These are phyloP conservation scores for Davidsoniella eucalypti DNA, from an alignment of 2,329 filamentous ascomycete genomes.

Conservation along the genomic window DNA sequence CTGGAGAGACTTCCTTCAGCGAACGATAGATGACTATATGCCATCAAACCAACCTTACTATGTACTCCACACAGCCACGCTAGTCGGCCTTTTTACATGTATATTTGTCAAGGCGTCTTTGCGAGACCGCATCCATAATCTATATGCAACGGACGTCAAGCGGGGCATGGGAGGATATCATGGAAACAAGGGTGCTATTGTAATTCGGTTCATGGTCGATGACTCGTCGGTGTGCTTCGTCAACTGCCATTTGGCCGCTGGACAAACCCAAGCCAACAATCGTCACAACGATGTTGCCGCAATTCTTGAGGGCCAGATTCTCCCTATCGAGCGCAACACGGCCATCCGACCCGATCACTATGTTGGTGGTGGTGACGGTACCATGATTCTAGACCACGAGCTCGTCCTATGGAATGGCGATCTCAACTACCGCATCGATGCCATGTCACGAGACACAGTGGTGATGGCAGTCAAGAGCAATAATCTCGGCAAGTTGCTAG, in stretches of 20 bases:
- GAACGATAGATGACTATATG: constrained; percentile 70
- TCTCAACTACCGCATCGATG: constrained; percentile 95
- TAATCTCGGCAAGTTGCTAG: constrained; percentile 72
- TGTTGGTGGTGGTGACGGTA: constrained; percentile 82
- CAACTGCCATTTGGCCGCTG: constrained; percentile 93
- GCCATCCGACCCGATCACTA: constrained; percentile 59
- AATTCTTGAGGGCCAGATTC: constrained; percentile 63
- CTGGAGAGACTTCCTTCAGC: constrained; percentile 80
- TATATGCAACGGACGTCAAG: constrained; percentile 74
- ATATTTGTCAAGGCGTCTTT: constrained; percentile 79
- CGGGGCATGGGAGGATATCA: constrained; percentile 89
- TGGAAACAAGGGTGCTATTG: constrained; percentile 89
- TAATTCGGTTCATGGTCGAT: constrained; percentile 83
- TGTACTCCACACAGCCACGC: constrained; percentile 66
- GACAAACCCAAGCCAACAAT: constrained; percentile 75
- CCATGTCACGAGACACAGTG: constrained; percentile 86
- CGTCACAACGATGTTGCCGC: constrained; percentile 85
- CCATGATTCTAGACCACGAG: constrained; percentile 91
- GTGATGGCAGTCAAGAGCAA: constrained; percentile 67
- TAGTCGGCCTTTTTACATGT: constrained; percentile 91
- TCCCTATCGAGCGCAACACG: constrained; percentile 57
- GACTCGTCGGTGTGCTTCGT: constrained; percentile 91
- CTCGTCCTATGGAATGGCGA: constrained; percentile 95
- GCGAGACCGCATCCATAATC: constrained; percentile 56
- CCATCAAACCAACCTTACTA: constrained; percentile 63